Evolutionary conservation across 805 yeast genomes (phyloP), one percentile per base, ranked within the genome.

Genomic region (Zygosaccharomyces bailii): DNA sequence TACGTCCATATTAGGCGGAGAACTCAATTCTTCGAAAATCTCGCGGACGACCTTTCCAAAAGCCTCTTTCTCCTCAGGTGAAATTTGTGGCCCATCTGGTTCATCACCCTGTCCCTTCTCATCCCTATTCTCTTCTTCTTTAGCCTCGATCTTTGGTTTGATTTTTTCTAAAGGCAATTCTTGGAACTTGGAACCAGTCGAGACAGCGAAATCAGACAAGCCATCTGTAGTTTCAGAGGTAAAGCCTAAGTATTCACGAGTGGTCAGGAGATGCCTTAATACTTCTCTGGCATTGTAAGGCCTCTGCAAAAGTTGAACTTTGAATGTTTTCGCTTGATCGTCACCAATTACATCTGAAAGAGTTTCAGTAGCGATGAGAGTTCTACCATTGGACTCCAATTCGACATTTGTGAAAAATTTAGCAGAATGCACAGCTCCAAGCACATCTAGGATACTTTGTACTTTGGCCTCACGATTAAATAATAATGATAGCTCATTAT

Each of bases 201-300:
- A 61, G 27, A 57, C 46, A 1, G 68, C 63, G 52, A 51, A 63
- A 16, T 61, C 64, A 17, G 68, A 55, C 17, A 62, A 37, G 11
- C 55, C 59, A 44, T 65, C 69, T 2, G 49, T 57, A 17, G 61
- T 47, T 44, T 63, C 69, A 19, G 61, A 49, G 9, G 58, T 45
- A 43, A 65, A 63, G 1, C 69, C 69, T 37, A 65, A 43, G 33
- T 59, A 56, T 33, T 63, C 65, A 48, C 68, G 65, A 34, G 62
- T 51, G 20, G 57, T 52, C 13, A 60, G 39, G 5, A 63, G 47
- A 45, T 65, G 68, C 45, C 53, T 57, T 32, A 61, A 43, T n/a
- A 57, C 62, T 16, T 61, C 63, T 42, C 61, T 60, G 7, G 56
- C 46, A 7, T 52, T 60, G 43, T 63, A 65, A 8, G 66, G 62